Conservation (phyloP, 2,329 filamentous ascomycete genomes). For the Aspergillus carbonarius region DNA sequence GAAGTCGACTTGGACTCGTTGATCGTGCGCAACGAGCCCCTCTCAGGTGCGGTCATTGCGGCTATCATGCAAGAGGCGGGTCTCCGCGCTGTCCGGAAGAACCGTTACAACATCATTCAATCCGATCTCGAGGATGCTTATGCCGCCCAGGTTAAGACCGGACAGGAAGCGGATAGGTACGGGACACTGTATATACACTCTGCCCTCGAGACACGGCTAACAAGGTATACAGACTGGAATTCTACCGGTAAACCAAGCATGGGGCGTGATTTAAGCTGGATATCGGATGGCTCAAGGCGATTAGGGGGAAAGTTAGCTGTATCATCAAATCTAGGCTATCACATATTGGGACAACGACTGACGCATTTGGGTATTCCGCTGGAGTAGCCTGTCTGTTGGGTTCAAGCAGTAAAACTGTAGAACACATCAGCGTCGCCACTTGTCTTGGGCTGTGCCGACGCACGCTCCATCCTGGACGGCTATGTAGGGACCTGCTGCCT, state of each 20-base stretch:
- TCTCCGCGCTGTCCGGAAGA: constrained; percentile 90
- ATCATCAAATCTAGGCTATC: constrained; percentile 28
- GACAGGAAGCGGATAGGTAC: constrained; percentile 64
- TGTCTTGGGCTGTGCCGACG: neutral
- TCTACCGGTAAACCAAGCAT: constrained; percentile 63
- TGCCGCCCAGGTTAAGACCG: constrained; percentile 90
- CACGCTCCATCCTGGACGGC: neutral
- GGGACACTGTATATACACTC: constrained; percentile 18
- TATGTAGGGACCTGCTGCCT: neutral
- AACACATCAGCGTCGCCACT: neutral
- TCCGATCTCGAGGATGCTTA: constrained; percentile 95
- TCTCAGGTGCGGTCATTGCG: constrained; percentile 93
- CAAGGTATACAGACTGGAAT: constrained; percentile 72
- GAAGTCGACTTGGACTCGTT: constrained; percentile 95
- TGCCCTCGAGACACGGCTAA: constrained; percentile 41
- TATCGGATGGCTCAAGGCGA: constrained; percentile 21
- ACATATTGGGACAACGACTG: constrained; percentile 20
- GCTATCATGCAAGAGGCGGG: constrained; percentile 99
- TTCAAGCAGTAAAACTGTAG: neutral
- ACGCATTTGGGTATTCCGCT: constrained; percentile 3
- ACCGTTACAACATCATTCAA: constrained; percentile 99
- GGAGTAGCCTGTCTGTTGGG: neutral
- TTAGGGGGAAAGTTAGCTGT: constrained; percentile 27
- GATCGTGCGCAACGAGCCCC: constrained; percentile 93
- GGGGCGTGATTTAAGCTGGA: constrained; percentile 9